A percentile compares a stretch with the other conserved stretches of the same genome.
These are phyloP conservation scores for Singerocomus inundabilis DNA, from an alignment of 1,284 basidiomycete genomes.

Conservation along the genomic window DNA sequence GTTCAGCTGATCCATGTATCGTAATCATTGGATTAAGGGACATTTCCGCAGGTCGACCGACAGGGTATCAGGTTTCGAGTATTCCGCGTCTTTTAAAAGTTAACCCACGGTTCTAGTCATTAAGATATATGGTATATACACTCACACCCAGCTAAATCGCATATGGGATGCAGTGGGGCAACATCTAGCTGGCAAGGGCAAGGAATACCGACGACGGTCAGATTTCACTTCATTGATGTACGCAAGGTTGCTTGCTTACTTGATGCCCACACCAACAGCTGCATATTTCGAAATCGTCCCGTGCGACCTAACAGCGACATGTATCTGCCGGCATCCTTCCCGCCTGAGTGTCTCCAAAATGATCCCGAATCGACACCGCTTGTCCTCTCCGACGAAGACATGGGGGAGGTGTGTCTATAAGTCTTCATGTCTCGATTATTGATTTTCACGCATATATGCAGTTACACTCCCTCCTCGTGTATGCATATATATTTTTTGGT, in stretches of 20 bases:
- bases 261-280: slow-evolving; percentile 33
- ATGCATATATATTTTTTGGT: slow-evolving; percentile 23
- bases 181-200: slow-evolving; percentile 52
- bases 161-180: slow-evolving; percentile 58
- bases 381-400: slow-evolving; percentile 24
- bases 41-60: slow-evolving; percentile 43
- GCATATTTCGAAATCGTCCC: slow-evolving; percentile 43
- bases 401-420: slow-evolving; percentile 19
- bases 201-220: slow-evolving; percentile 50
- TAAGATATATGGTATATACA: slow-evolving; percentile 63
- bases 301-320: slow-evolving; percentile 41
- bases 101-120: slow-evolving; percentile 40
- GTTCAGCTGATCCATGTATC: slow-evolving; percentile 15
- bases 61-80: slow-evolving; percentile 44
- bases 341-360: slow-evolving; percentile 22
- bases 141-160: slow-evolving; percentile 56
- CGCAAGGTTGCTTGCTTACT: background rate
- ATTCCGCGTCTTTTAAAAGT: background rate
- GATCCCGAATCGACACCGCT: slow-evolving; percentile 1
- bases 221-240: background rate
- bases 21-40: background rate
- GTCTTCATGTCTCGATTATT: background rate
- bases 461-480: slow-evolving; percentile 60
- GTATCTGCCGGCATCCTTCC: slow-evolving; percentile 43
- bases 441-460: slow-evolving; percentile 22